phyloP scores from a whole-genome alignment of 306 rosid genomes.

The Vigna angularis region DNA sequence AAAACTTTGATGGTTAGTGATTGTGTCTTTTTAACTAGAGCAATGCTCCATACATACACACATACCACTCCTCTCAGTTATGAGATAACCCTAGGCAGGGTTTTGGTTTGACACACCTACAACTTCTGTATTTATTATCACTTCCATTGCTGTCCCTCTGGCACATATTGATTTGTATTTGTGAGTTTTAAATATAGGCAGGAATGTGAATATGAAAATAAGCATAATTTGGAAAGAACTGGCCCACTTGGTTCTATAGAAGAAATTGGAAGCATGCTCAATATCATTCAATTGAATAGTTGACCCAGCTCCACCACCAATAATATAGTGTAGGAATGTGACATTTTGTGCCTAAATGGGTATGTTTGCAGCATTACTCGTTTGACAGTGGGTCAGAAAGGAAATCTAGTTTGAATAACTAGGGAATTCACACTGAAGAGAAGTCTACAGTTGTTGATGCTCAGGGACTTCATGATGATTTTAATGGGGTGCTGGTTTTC shows the following conservation, averaged over 20 bases:
- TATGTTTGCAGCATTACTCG: not conserved
- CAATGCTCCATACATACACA: too few species aligned
- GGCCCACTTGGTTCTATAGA: not conserved
- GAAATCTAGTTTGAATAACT: not conserved
- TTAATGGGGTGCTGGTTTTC: not conserved
- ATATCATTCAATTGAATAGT: not conserved
- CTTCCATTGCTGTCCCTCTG: conserved; percentile 2
- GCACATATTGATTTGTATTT: not conserved
- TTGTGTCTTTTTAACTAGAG: too few species aligned
- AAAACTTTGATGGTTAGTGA: too few species aligned
- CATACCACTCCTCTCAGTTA: too few species aligned
- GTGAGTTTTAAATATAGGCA: not conserved
- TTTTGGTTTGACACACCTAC: too few species aligned
- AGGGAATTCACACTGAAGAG: not conserved
- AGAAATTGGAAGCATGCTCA: not conserved
- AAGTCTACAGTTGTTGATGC: not conserved
- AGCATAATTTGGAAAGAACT: not conserved
- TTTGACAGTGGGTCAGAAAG: not conserved
- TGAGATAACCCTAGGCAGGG: too few species aligned
- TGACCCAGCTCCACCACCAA: not conserved
- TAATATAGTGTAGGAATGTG: not conserved
- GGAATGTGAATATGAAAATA: not conserved
- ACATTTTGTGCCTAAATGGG: not conserved
- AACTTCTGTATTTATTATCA: not conserved
- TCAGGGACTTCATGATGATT: not conserved